A percentile compares a stretch with the other conserved stretches of the same genome.
Evolutionary conservation across 495 filamentous ascomycete genomes (phyloP).

Genomic region (Penicillium bovifimosum): DNA sequence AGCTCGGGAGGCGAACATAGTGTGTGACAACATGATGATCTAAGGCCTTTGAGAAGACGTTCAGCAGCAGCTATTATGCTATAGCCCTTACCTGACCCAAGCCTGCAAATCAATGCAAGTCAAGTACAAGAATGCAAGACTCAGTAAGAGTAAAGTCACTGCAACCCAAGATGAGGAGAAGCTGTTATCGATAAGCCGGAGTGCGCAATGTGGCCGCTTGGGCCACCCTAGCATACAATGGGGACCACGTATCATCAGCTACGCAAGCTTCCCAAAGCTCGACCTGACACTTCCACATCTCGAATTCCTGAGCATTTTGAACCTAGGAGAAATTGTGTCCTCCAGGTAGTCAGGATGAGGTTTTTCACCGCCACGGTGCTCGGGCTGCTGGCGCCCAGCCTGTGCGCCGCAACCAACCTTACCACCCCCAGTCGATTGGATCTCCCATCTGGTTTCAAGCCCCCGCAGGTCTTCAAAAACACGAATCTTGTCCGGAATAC

Average conservation of each 20-base stretch:
- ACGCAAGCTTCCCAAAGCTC: conserved; percentile 10
- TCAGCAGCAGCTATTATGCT: neutral
- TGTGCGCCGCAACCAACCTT: conserved; percentile 30
- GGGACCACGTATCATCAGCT: conserved; percentile 44
- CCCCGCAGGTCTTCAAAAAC: conserved; percentile 86
- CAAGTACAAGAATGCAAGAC: conserved; percentile 7
- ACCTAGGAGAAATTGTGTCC: conserved; percentile 24
- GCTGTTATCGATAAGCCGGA: conserved; percentile 33
- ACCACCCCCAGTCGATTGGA: conserved; percentile 36
- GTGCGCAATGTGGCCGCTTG: conserved; percentile 32
- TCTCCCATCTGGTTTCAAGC: conserved; percentile 71
- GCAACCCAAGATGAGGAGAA: conserved; percentile 24
- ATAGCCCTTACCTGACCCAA: neutral
- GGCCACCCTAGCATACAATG: conserved; percentile 36
- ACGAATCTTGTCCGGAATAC: conserved; percentile 82
- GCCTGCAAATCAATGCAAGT: neutral
- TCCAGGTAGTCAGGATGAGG: conserved; percentile 36
- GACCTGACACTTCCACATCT: conserved; percentile 12
- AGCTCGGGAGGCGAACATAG: conserved; percentile 30
- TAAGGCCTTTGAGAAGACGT: neutral
- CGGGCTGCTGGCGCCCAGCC: conserved; percentile 35
- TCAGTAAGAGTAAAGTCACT: conserved; percentile 6
- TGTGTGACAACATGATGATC: conserved; percentile 6
- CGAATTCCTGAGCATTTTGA: conserved; percentile 17
- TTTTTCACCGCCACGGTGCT: conserved; percentile 39